Conservation (phyloP, 768 basidiomycete genomes). For the Coprinellus micaceus region DNA sequence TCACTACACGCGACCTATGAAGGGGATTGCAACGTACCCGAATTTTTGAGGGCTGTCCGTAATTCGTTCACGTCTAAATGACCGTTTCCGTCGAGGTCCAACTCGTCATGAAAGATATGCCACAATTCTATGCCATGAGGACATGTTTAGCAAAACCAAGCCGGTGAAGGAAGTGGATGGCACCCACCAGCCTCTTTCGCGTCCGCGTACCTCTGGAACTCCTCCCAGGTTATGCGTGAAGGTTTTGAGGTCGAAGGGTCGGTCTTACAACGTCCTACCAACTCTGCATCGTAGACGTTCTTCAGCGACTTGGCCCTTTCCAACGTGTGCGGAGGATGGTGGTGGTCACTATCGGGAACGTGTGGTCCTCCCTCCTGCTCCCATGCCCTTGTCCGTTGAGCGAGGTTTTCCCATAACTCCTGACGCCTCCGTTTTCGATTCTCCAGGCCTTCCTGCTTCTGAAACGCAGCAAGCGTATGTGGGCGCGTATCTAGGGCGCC, state of each 20-base stretch:
- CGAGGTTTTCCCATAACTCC: constrained; percentile 61
- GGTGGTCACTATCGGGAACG: constrained; percentile 5
- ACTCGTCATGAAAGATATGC: constrained; percentile 85
- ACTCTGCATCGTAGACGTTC: constrained; percentile 73
- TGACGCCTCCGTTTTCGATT: constrained; percentile 57
- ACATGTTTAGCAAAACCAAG: constrained; percentile 3
- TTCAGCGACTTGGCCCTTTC: constrained; percentile 62
- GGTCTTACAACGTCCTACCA: constrained; percentile 54
- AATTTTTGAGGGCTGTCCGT: constrained; percentile 49
- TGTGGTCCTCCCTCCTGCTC: not conserved
- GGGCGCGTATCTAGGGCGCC: constrained; percentile 29
- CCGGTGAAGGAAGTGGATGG: constrained; percentile 7
- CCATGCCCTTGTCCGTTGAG: constrained; percentile 15
- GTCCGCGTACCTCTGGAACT: constrained; percentile 72
- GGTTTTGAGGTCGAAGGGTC: constrained; percentile 36
- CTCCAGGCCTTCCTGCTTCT: constrained; percentile 57
- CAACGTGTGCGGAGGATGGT: constrained; percentile 39
- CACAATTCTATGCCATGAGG: constrained; percentile 64
- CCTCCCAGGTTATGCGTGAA: constrained; percentile 60
- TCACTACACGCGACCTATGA: not conserved
- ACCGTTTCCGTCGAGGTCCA: constrained; percentile 88
- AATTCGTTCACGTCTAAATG: constrained; percentile 59
- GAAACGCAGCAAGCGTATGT: constrained; percentile 60
- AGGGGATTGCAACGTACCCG: constrained; percentile 45
- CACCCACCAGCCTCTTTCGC: constrained; percentile 76